Conservation (phyloP, 768 basidiomycete genomes). For the Strobilomyces echinocephalus region DNA sequence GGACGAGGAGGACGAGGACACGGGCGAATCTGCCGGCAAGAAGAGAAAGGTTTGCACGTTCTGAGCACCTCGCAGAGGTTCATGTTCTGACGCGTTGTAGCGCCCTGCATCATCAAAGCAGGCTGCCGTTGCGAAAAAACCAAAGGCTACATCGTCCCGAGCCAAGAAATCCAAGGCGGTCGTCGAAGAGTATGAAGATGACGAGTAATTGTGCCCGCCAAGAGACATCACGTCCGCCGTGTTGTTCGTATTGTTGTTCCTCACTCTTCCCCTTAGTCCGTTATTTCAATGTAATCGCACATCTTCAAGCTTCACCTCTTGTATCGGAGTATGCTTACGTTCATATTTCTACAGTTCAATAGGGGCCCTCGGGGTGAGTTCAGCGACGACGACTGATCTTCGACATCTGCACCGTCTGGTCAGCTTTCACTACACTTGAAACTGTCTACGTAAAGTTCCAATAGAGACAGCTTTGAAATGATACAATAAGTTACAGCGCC, state of each 20-base stretch:
- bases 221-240: background rate
- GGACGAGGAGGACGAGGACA: constrained; percentile 44
- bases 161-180: constrained; percentile 42
- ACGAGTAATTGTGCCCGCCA: constrained; percentile 17
- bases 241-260: constrained; percentile 7
- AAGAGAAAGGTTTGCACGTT: constrained; percentile 61
- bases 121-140: constrained; percentile 39
- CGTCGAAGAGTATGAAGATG: constrained; percentile 41
- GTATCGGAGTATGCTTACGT: constrained; percentile 4
- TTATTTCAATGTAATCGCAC: constrained; percentile 8
- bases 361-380: no score
- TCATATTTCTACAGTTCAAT: background rate
- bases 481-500: background rate
- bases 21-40: constrained; percentile 39
- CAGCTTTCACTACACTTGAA: no score
- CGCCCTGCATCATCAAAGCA: constrained; percentile 43
- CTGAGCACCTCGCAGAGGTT: background rate
- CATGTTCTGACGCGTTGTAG: constrained; percentile 24
- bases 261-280: background rate
- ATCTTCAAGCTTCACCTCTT: constrained; percentile 1
- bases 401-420: no score
- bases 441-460: no score
- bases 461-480: background rate
- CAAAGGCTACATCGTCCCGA: constrained; percentile 25
- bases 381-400: no score